Evolutionary conservation across 352 stramenopile species (phyloP).

Genomic region (Globisporangium cylindrosporum): DNA sequence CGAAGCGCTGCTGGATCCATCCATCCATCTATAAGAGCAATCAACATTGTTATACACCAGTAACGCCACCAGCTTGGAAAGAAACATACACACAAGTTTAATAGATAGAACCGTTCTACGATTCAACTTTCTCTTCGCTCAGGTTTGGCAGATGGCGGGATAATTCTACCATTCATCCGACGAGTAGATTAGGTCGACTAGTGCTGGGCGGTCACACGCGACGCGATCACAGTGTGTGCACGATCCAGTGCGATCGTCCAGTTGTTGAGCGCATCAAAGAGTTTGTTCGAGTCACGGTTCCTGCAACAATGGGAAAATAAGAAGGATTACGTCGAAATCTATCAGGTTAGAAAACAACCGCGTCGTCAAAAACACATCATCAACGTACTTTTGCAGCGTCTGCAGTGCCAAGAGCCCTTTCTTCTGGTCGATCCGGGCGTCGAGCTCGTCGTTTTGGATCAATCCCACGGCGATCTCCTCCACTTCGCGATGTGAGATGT

Average conservation of each 20-base stretch:
- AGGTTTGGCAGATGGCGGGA: not conserved
- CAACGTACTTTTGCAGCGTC: conserved; percentile 46
- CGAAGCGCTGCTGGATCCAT: not conserved
- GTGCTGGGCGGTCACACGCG: conserved; percentile 31
- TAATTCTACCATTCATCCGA: too few species aligned
- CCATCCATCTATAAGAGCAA: conserved; percentile 2
- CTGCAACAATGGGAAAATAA: conserved; percentile 15
- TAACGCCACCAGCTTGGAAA: not conserved
- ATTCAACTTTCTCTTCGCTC: conserved; percentile 4
- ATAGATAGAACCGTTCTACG: conserved; percentile 31
- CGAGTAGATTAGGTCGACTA: not conserved
- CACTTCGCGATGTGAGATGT: conserved; percentile 83
- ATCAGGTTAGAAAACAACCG: not conserved
- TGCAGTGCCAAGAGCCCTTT: conserved; percentile 52
- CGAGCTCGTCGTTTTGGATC: conserved; percentile 90
- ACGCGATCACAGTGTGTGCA: conserved; percentile 42
- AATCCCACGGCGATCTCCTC: conserved; percentile 89
- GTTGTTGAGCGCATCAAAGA: conserved; percentile 63
- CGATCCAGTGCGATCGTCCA: conserved; percentile 56
- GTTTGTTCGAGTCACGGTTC: conserved; percentile 57
- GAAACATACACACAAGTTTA: conserved; percentile 12
- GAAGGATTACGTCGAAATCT: not conserved
- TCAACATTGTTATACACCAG: not conserved
- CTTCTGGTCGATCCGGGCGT: conserved; percentile 90
- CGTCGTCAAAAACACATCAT: not conserved